phyloP scores from a whole-genome alignment of 352 stramenopile genomes.

The Globisporangium megalacanthum region DNA sequence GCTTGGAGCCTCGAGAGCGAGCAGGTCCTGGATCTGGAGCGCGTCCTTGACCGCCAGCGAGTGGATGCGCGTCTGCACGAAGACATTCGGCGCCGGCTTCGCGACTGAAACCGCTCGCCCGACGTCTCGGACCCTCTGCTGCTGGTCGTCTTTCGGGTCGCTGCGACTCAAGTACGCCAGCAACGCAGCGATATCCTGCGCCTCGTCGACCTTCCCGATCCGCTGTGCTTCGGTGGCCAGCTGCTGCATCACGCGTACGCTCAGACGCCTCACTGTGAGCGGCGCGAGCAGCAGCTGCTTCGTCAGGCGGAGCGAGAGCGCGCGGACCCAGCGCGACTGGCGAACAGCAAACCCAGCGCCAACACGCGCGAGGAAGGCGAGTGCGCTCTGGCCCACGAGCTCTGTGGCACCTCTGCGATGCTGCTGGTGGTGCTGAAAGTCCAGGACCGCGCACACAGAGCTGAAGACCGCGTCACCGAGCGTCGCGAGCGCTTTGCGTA shows the following conservation, averaged over 20 bases:
- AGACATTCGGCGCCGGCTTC: constrained; percentile 6
- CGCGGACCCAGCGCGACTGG: constrained; percentile 24
- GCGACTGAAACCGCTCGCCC: background rate
- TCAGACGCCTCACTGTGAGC: constrained; percentile 38
- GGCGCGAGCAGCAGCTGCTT: constrained; percentile 56
- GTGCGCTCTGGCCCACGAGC: constrained; percentile 45
- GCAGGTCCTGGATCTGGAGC: constrained; percentile 31
- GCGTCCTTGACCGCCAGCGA: constrained; percentile 23
- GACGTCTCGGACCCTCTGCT: background rate
- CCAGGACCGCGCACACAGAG: constrained; percentile 43
- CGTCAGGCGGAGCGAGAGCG: constrained; percentile 37
- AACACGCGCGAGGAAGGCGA: constrained; percentile 43
- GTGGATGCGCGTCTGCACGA: constrained; percentile 29
- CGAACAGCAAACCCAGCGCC: constrained; percentile 30
- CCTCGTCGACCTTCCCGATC: constrained; percentile 18
- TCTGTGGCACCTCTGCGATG: constrained; percentile 19
- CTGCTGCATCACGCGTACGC: constrained; percentile 30
- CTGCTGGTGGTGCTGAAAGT: constrained; percentile 37
- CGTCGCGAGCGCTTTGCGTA: constrained; percentile 29
- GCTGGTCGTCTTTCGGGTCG: background rate
- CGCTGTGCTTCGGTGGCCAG: constrained; percentile 29
- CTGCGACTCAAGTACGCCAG: constrained; percentile 28
- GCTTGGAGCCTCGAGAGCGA: constrained; percentile 11
- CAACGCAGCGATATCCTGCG: constrained; percentile 28
- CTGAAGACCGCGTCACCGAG: constrained; percentile 45